These are phyloP conservation scores for Cryptosporidium andersoni DNA, from an alignment of 169 alveolate species.

Conservation along the genomic window DNA sequence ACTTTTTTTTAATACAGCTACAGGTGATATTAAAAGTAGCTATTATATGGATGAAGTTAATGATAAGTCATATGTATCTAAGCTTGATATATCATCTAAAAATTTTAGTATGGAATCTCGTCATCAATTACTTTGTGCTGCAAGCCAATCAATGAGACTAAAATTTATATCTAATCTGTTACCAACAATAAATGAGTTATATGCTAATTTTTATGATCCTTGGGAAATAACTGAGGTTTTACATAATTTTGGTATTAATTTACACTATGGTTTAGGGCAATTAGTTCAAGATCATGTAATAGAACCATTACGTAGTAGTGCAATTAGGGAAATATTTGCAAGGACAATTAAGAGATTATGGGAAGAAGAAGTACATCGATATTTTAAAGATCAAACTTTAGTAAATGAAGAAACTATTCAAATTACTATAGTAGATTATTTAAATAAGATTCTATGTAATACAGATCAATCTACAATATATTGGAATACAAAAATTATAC, in stretches of 20 bases:
- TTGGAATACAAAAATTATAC: constrained; percentile 66
- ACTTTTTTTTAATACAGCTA: constrained; percentile 39
- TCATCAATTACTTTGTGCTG: constrained; percentile 11
- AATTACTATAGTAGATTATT: constrained; percentile 38
- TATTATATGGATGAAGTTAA: background rate
- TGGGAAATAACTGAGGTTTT: constrained; percentile 68
- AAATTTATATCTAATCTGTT: constrained; percentile 22
- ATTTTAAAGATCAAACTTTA: constrained; percentile 49
- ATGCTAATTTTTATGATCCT: constrained; percentile 62
- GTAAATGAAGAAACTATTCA: constrained; percentile 65
- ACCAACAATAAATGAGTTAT: constrained; percentile 57
- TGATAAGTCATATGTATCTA: background rate
- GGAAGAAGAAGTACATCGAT: constrained; percentile 64
- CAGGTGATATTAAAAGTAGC: constrained; percentile 40
- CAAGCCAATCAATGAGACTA: constrained; percentile 69
- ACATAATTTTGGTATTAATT: constrained; percentile 58
- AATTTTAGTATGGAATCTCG: constrained; percentile 15
- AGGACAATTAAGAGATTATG: constrained; percentile 66
- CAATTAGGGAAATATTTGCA: constrained; percentile 64
- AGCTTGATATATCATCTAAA: background rate
- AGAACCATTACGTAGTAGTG: constrained; percentile 50
- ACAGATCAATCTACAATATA: constrained; percentile 66
- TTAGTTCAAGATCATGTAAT: constrained; percentile 53
- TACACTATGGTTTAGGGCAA: constrained; percentile 48
- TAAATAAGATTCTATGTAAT: constrained; percentile 45